phyloP scores from a whole-genome alignment of 1,284 basidiomycete genomes.

The Rhodotorula glutinis region DNA sequence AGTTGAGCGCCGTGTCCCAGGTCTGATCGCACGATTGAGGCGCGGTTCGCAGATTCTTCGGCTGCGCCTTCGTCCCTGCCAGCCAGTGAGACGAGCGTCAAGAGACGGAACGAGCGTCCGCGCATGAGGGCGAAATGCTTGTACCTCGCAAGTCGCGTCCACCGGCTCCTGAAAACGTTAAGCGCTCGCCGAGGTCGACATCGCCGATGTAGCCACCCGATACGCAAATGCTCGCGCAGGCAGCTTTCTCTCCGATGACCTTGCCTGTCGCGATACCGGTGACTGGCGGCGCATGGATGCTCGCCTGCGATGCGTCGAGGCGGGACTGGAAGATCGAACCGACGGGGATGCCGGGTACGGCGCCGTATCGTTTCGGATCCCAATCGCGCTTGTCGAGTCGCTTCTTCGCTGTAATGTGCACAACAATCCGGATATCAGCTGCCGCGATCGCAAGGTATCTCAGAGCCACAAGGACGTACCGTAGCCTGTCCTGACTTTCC shows the following conservation, averaged over 20 bases:
- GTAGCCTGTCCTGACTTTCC: neutral
- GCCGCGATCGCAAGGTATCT: no score
- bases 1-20: constrained; percentile 66
- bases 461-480: neutral
- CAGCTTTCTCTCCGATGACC: neutral
- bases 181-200: constrained; percentile 71
- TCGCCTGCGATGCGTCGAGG: constrained; percentile 34
- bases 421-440: neutral
- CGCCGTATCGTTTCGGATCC: constrained; percentile 48
- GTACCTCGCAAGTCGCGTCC: constrained; percentile 73
- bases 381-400: constrained; percentile 3
- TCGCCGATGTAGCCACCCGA: constrained; percentile 67
- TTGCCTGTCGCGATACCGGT: constrained; percentile 60
- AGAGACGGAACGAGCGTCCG: no score
- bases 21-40: constrained; percentile 73
- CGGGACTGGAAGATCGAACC: constrained; percentile 40
- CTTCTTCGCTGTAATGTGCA: neutral
- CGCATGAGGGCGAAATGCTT: no score
- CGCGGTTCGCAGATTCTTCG: constrained; percentile 69
- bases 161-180: constrained; percentile 62
- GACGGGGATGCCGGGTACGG: constrained; percentile 36
- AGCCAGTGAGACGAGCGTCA: no score
- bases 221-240: constrained; percentile 10
- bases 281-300: constrained; percentile 60
- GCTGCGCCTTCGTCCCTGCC: constrained; percentile 18